These are phyloP conservation scores for Purpureocillium lavendulum DNA, from an alignment of 2,329 filamentous ascomycete species.

Conservation along the genomic window DNA sequence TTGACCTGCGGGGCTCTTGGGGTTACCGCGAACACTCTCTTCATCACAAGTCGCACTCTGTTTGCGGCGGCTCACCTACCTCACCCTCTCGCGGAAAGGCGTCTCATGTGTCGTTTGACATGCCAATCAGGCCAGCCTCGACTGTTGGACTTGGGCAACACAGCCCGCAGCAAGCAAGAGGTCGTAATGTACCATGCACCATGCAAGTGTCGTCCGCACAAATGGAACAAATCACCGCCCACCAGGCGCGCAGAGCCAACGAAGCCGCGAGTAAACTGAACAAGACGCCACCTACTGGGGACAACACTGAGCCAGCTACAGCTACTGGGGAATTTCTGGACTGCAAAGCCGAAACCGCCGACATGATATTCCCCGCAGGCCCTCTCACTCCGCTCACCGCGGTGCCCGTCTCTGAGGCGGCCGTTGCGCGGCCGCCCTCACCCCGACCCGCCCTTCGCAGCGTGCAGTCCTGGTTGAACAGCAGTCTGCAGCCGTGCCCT, in stretches of 20 bases:
- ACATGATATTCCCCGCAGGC: no score
- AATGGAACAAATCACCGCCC: no score
- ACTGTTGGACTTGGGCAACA: background rate
- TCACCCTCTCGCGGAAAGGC: slow-evolving; percentile 4
- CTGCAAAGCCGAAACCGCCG: slow-evolving; percentile 7
- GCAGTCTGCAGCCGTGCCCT: slow-evolving; percentile 19
- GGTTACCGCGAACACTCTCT: slow-evolving; percentile 3
- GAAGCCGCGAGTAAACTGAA: background rate
- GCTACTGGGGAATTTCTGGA: slow-evolving; percentile 4
- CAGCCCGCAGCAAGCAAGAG: background rate
- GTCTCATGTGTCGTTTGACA: slow-evolving; percentile 11
- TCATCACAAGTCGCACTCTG: slow-evolving; percentile 15
- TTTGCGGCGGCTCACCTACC: slow-evolving; percentile 6
- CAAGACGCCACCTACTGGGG: background rate
- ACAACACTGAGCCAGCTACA: slow-evolving; percentile 3
- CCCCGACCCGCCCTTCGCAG: slow-evolving; percentile 25
- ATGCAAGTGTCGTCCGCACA: no score
- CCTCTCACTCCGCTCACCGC: background rate
- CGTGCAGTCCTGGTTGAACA: slow-evolving; percentile 27
- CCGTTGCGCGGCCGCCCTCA: slow-evolving; percentile 11
- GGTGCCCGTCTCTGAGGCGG: background rate
- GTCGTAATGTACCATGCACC: background rate
- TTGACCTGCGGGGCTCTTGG: background rate
- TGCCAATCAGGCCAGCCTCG: slow-evolving; percentile 7
- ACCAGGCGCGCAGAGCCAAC: background rate